phyloP scores from a whole-genome alignment of 805 yeast species.

The Kuraishia molischiana region DNA sequence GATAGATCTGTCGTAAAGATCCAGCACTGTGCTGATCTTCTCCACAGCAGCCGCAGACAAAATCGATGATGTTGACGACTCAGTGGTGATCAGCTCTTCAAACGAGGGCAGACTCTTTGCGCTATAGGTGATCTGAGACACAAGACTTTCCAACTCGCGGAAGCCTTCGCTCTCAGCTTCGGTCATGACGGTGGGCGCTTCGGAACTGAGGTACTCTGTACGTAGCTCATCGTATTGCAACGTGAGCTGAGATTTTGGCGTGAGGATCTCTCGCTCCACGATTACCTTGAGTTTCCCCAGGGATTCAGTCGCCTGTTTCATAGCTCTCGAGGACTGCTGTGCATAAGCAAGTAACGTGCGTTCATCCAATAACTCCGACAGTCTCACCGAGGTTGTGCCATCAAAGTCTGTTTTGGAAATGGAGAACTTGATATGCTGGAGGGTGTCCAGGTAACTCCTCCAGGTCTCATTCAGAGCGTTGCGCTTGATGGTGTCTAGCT shows the following conservation, averaged over 20 bases:
- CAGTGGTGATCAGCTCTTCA: constrained; percentile 20
- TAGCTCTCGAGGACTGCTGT: constrained; percentile 12
- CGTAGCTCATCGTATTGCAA: constrained; percentile 30
- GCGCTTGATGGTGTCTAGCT: constrained; percentile 23
- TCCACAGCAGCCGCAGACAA: constrained; percentile 14
- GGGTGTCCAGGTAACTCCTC: constrained; percentile 20
- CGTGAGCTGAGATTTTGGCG: constrained; percentile 26
- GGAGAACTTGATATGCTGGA: constrained; percentile 17
- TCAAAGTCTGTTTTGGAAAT: constrained; percentile 7
- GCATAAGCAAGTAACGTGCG: constrained; percentile 22
- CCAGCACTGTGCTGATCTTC: constrained; percentile 12
- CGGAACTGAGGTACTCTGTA: constrained; percentile 20
- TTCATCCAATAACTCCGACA: constrained; percentile 24
- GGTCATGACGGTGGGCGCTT: constrained; percentile 4
- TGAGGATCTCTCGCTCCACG: constrained; percentile 26
- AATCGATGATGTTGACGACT: constrained; percentile 15
- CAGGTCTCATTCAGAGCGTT: constrained; percentile 34
- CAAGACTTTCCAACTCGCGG: constrained; percentile 12
- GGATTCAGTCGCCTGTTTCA: constrained; percentile 9
- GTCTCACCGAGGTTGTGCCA: constrained; percentile 8
- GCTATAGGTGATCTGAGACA: constrained; percentile 11
- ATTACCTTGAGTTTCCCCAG: constrained; percentile 20
- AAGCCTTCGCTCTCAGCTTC: constrained; percentile 11
- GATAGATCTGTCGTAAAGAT: constrained; percentile 12
- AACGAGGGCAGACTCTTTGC: constrained; percentile 16